A percentile compares a stretch with the other conserved stretches of the same genome.
Evolutionary conservation across 345 rosid species (phyloP).

Genomic region (Hirschfeldia incana): DNA sequence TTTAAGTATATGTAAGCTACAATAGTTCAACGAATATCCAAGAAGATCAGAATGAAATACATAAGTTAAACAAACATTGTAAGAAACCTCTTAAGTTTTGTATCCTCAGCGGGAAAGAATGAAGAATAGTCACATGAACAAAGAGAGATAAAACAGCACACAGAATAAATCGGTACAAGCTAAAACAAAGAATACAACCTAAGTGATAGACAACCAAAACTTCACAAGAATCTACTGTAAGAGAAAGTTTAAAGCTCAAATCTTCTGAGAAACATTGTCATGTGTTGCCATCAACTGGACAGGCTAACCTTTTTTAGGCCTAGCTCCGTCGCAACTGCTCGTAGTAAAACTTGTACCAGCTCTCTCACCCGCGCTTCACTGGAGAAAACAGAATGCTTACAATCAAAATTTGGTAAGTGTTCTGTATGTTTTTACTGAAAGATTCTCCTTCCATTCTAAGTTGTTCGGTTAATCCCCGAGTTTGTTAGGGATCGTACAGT

Average conservation of each 20-base stretch:
- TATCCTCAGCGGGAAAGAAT: conserved; percentile 7
- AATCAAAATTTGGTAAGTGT: conserved; percentile 1
- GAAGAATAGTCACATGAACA: conserved; percentile 1
- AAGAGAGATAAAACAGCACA: conserved; percentile 19
- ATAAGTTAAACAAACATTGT: background rate
- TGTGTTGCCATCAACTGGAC: conserved; percentile 30
- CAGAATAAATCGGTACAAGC: conserved; percentile 12
- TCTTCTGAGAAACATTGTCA: conserved; percentile 4
- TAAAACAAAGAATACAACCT: conserved; percentile 31
- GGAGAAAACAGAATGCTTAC: conserved; percentile 30
- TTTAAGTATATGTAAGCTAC: background rate
- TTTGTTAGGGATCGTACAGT: background rate
- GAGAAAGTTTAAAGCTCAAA: background rate
- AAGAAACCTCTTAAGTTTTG: background rate
- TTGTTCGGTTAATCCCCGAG: background rate
- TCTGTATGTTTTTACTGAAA: background rate
- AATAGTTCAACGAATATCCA: conserved; percentile 12
- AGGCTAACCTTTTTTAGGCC: conserved; percentile 55
- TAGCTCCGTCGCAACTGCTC: conserved; percentile 64
- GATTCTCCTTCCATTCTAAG: background rate
- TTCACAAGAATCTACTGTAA: conserved; percentile 22
- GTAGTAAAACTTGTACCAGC: conserved; percentile 66
- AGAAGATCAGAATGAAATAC: conserved; percentile 1
- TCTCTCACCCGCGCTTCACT: conserved; percentile 87
- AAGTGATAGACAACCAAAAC: conserved; percentile 32